Conservation (phyloP, 108 stramenopile genomes). For the Aurantiochytrium sp. region DNA sequence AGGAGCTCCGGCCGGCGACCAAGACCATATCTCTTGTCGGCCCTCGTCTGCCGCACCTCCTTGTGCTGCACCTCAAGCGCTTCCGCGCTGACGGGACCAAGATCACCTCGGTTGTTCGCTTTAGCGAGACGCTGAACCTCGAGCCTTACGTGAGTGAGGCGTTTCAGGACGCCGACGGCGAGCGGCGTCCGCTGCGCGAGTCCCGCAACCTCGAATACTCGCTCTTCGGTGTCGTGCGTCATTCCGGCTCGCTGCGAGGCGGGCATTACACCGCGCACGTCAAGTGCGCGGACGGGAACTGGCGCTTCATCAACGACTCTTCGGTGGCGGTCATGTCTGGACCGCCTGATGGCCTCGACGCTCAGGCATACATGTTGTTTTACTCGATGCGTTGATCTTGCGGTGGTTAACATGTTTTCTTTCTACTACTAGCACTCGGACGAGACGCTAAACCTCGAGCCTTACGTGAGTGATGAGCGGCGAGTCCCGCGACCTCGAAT, state of each 20-base stretch:
- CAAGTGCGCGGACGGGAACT: not conserved
- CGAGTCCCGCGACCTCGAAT: not conserved
- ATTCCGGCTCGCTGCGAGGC: not conserved
- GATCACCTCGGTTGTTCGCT: not conserved
- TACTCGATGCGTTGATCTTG: not conserved
- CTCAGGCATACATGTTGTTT: not conserved
- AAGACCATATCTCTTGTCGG: not conserved
- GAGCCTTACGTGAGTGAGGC: not conserved
- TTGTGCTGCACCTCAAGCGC: conserved; percentile 14
- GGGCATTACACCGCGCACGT: conserved; percentile 8
- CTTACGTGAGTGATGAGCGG: not conserved
- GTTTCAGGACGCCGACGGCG: not conserved
- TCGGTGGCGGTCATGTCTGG: not conserved
- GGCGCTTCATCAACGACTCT: not conserved
- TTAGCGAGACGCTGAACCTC: not conserved
- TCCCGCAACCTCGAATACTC: not conserved
- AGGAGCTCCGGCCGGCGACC: not conserved
- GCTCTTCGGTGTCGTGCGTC: not conserved
- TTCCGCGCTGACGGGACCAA: not conserved
- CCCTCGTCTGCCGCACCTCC: not conserved
- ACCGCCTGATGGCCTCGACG: not conserved
- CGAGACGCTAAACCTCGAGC: not conserved
- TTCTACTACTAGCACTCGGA: too few relatives aligned
- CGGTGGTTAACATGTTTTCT: too few relatives aligned
- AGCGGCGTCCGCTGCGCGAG: not conserved